These are phyloP conservation scores for Rhypophila decipiens DNA, from an alignment of 495 filamentous ascomycete species.

Conservation along the genomic window DNA sequence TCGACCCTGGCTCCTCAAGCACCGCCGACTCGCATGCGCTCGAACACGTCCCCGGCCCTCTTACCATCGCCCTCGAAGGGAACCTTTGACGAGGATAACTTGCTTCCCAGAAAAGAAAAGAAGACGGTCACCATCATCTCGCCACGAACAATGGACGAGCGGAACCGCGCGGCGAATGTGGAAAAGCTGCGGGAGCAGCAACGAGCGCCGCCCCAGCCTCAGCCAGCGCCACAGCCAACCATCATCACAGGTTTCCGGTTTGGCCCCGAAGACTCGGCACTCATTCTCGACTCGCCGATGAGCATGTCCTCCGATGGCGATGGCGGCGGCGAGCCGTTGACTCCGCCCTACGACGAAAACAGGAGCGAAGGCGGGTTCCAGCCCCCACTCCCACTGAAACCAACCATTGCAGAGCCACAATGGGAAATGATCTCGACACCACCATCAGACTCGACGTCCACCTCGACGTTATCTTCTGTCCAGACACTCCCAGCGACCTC, in stretches of 20 bases:
- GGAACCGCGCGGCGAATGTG: constrained; percentile 16
- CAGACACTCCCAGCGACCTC: too few relatives aligned
- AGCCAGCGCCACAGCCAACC: background rate
- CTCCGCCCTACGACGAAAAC: constrained; percentile 7
- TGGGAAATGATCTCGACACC: constrained; percentile 46
- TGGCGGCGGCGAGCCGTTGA: constrained; percentile 8
- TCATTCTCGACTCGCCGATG: constrained; percentile 43
- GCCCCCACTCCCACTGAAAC: constrained; percentile 17
- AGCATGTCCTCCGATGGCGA: constrained; percentile 14
- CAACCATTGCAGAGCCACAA: constrained; percentile 36
- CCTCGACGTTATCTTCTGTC: constrained; percentile 18
- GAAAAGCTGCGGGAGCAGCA: constrained; percentile 23
- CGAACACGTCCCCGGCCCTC: constrained; percentile 53
- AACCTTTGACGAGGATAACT: constrained; percentile 19
- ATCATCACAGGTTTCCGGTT: constrained; percentile 30
- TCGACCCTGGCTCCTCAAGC: constrained; percentile 18
- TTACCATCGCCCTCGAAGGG: constrained; percentile 37
- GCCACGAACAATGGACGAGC: constrained; percentile 24
- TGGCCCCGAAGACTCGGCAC: constrained; percentile 35
- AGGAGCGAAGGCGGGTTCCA: too few relatives aligned
- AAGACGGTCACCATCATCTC: constrained; percentile 26
- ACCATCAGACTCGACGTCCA: constrained; percentile 16
- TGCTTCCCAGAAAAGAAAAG: constrained; percentile 11
- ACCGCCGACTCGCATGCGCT: constrained; percentile 44
- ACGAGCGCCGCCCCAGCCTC: background rate